Base-by-base conservation (phyloP, 768 basidiomycete genomes). In the Polyporus arcularius region DNA sequence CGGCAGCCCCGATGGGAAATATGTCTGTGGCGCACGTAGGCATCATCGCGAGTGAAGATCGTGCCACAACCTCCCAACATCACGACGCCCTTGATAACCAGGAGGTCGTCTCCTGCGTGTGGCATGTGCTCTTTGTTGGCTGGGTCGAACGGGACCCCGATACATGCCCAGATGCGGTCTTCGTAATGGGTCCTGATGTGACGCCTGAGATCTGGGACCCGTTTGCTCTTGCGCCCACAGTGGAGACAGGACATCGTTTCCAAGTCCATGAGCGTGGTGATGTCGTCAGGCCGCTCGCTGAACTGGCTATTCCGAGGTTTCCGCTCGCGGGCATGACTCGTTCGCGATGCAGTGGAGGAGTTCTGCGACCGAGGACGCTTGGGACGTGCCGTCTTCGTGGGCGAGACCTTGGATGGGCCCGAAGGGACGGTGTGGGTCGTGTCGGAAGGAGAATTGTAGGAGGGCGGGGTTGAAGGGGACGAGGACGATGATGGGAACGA, bases 41-140 rank as follows among this genome's bases (percentile, higher is more conserved):
- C 42, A 32, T 61, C 60, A 14, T 11, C 32, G 26, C 60, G 60
- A 35, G 49, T 56, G 50, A 61, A 53, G n/a, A 10, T 47, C 32
- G 6, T 30, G 32, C 43, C 40, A 42, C 60, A 61, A 8, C 53
- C 60, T 3, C 60, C 53, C 1, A 55, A 53, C 26, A 32, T 32
- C 38, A 18, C 16, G 12, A 35, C 32, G 12, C 53, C 53, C 15
- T 55, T 7, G 18, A 49, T 26, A 21, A 55, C 16, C 26, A 53
- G 12, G 45, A 11, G 7, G 4, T 28, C 9, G 26, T 46, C 18
- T 21, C 4, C 38, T 2, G 49, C 30, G 18, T 49, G 16, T 4
- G 40, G 7, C 16, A 53, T n/a, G 4, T 53, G 46, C 11, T 49
- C 42, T 8, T 15, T 26, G 14, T 11, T 15, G 4, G 56, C 56